Evolutionary conservation across 805 yeast species (phyloP), one percentile per base, ranked within the genome.

Genomic region (Candida tammaniensis): DNA sequence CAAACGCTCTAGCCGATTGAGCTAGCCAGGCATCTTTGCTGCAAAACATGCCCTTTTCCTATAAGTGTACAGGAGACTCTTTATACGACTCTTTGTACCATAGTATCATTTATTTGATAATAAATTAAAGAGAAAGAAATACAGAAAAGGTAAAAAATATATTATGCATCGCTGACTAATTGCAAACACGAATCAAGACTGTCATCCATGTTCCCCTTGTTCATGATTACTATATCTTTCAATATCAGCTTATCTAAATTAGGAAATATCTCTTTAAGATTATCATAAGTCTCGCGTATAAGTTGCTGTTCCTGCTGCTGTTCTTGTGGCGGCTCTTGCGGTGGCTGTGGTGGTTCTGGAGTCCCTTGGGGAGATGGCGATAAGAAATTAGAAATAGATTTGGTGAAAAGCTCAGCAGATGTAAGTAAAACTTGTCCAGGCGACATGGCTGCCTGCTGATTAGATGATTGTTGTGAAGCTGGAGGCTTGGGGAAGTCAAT

Each of bases 231-330:
- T 3, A 87, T 79, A 51, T 87, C 96, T 36, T 70, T 74, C 31
- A 88, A 69, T 1, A 88, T 61, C 0, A 76, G 84, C 31, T 64
- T 61, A 46, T 86, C 95, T 40, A 87, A 62, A 28, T 65, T 68
- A 0, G 95, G 94, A 55, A 88, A 87, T 78, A 88, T 83, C 30
- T 78, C 78, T 18, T 61, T 59, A 35, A 87, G 63, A 2, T 74
- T 73, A 1, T 58, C 59, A 16, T 72, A 63, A 2, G 78, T 47
- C 23, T 42, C 43, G 26, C 44, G 39, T 19, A 46, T 38, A 4
- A 31, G 40, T 18, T 39, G 36, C 13, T 28, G 31, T 18, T 33
- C 27, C 9, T 17, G 33, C 9, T 20, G 24, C 4, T 26, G 35
- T 17, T 20, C 31, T 26, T 10, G 26, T 18, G 2, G 18, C 19